A percentile compares a stretch with the other conserved stretches of the same genome.
Evolutionary conservation across 2,329 filamentous ascomycete genomes (phyloP).

Genomic region (Botryotinia narcissicola): DNA sequence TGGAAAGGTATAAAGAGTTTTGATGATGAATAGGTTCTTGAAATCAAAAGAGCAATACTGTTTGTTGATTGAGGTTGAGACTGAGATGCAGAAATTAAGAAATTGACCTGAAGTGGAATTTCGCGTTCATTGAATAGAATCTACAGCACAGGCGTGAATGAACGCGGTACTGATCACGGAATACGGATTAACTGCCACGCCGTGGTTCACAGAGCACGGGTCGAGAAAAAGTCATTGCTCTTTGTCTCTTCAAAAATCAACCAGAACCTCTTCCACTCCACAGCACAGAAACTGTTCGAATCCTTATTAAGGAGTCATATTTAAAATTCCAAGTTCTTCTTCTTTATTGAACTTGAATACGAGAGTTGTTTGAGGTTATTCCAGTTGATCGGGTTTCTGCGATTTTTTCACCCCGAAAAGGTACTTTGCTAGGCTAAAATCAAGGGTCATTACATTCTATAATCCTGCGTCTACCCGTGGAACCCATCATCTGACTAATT

Average conservation of each 20-base stretch:
- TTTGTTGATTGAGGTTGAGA: slow-evolving; percentile 24
- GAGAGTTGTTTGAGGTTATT: not conserved
- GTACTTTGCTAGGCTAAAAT: slow-evolving; percentile 14
- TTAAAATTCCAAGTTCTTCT: not conserved
- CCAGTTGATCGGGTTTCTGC: not conserved
- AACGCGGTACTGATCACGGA: slow-evolving; percentile 12
- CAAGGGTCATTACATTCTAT: not conserved
- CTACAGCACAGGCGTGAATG: slow-evolving; percentile 12
- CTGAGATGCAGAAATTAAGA: slow-evolving; percentile 17
- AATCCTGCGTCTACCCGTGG: slow-evolving; percentile 10
- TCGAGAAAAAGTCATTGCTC: not conserved
- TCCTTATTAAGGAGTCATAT: not conserved
- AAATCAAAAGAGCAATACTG: not conserved
- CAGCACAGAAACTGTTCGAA: slow-evolving; percentile 3
- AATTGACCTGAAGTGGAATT: slow-evolving; percentile 14
- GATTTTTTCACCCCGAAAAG: not conserved
- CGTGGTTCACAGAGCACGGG: not conserved
- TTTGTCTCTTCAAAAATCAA: slow-evolving; percentile 10
- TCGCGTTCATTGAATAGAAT: slow-evolving; percentile 18
- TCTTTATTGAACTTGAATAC: not conserved
- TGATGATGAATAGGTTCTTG: slow-evolving; percentile 21
- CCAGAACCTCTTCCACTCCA: not conserved
- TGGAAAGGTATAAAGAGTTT: slow-evolving; percentile 23
- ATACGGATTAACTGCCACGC: slow-evolving; percentile 12
- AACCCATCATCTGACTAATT: slow-evolving; percentile 16